Evolutionary conservation across 176 grass and related monocot genomes (phyloP), one percentile per base, ranked within the genome.

Genomic region (Areca catechu): DNA sequence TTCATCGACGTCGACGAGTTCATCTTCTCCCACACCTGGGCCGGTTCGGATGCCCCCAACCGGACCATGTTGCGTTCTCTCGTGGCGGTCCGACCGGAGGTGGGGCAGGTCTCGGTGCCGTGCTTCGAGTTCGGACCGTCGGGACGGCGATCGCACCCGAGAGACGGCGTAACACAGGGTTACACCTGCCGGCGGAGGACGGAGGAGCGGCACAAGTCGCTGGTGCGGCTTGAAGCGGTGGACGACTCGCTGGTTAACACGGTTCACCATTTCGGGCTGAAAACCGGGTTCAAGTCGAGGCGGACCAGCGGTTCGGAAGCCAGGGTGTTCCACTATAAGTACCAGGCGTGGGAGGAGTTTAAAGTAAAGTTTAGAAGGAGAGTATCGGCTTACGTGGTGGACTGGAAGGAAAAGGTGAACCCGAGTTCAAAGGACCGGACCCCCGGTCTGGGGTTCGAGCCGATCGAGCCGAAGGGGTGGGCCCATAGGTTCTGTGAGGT

Each of bases 1-100:
- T 95, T 86, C 20, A 5, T 95, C 34, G 90, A 89, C 50, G 79
- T 95, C n/a, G 90, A 95, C 47, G 85, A 95, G 67, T 95, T 83
- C 75, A 62, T 95, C 48, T 75, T 86, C 49, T 71, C 76, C 14
- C 63, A 59, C 0, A 0, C 1, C 0, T 95, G 90, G 90, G 51
- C 21, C 3, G n/a, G 22, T 2, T 83, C 70, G 0, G 0, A 25
- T 0, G 0, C 0, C 1, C 82, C 79, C 0, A 4, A 17, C n/a
- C 25, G 55, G 4, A 71, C 68, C 58, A 88, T 95, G 89, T 56
- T 95, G 2, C 48, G 22, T 3, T 82, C 78, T 0, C 1, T 95
- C 5, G 37, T 89, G 0, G 19, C 51, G 0, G 60, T 50, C 0
- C 15, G 24, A 1, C 17, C 53, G 0, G 17, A 68, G 0, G 28